phyloP scores from a whole-genome alignment of 805 yeast species.

The Lipomyces sp. region DNA sequence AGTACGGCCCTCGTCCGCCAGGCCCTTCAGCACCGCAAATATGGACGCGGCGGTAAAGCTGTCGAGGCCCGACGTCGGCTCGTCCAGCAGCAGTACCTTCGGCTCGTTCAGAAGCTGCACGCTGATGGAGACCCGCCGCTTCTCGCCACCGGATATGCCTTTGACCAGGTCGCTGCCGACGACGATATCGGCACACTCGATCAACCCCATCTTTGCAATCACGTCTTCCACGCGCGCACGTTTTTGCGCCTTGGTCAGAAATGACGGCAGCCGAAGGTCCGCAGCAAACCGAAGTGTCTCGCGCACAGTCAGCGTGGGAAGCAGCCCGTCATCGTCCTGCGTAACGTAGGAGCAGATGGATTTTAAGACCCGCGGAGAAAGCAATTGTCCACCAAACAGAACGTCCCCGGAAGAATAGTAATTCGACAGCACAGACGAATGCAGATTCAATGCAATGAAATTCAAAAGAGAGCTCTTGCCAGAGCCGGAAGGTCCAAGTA shows the following conservation, averaged over 20 bases:
- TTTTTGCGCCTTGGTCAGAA: conserved; percentile 45
- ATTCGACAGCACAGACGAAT: conserved; percentile 38
- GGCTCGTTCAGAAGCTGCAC: conserved; percentile 73
- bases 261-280: conserved; percentile 53
- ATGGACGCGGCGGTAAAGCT: conserved; percentile 72
- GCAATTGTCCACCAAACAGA: conserved; percentile 43
- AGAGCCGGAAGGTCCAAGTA: conserved; percentile 79
- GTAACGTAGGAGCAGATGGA: conserved; percentile 69
- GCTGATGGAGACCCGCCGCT: conserved; percentile 78
- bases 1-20: conserved; percentile 60
- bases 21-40: conserved; percentile 52
- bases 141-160: conserved; percentile 77
- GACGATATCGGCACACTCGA: conserved; percentile 72
- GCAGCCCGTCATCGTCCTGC: conserved; percentile 72
- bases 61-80: conserved; percentile 87
- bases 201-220: conserved; percentile 65
- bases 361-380: conserved; percentile 40
- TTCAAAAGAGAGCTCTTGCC: conserved; percentile 71
- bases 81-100: conserved; percentile 69
- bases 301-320: conserved; percentile 68
- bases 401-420: conserved; percentile 45
- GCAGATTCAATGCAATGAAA: conserved; percentile 57
- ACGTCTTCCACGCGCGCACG: conserved; percentile 50
- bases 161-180: conserved; percentile 58
- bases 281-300: conserved; percentile 78